A percentile compares a stretch with the other conserved stretches of the same genome.
Evolutionary conservation across 371 early-diverging fungal genomes (phyloP).

Genomic region (Rhizoclosmatium hyalinum): DNA sequence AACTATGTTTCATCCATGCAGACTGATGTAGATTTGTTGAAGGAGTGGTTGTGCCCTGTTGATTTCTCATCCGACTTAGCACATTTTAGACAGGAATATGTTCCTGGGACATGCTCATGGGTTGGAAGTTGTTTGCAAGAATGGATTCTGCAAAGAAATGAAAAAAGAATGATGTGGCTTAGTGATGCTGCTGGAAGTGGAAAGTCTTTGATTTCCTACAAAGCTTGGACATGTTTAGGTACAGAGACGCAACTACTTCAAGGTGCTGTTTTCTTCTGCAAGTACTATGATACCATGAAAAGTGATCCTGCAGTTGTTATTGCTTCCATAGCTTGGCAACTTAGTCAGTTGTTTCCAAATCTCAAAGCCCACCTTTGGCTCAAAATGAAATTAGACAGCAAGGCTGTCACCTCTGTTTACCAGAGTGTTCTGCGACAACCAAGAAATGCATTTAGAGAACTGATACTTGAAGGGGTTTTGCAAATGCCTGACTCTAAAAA

Average conservation of each 20-base stretch:
- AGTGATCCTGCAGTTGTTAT: not conserved
- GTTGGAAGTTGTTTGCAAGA: not conserved
- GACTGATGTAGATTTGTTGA: too few relatives aligned
- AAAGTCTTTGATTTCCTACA: constrained; percentile 1
- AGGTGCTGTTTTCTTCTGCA: constrained; percentile 18
- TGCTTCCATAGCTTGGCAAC: not conserved
- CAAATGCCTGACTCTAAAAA: not conserved
- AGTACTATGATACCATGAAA: not conserved
- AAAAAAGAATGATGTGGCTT: constrained; percentile 12
- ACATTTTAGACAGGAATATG: not conserved
- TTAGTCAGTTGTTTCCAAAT: not conserved
- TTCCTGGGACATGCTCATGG: constrained; percentile 6
- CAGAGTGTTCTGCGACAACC: not conserved
- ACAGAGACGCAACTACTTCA: not conserved
- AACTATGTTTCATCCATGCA: too few relatives aligned
- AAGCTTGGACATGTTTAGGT: constrained; percentile 1
- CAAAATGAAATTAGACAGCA: not conserved
- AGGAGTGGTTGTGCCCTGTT: not conserved
- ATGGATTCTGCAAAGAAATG: not conserved
- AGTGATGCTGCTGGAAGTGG: constrained; percentile 2
- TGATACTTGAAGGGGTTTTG: not conserved
- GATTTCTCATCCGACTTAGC: not conserved
- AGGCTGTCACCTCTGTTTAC: not conserved
- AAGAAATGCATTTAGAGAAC: not conserved
- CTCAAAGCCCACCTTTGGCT: not conserved